Evolutionary conservation across 1,284 basidiomycete species (phyloP).

Genomic region (Ceratobasidium sp.): DNA sequence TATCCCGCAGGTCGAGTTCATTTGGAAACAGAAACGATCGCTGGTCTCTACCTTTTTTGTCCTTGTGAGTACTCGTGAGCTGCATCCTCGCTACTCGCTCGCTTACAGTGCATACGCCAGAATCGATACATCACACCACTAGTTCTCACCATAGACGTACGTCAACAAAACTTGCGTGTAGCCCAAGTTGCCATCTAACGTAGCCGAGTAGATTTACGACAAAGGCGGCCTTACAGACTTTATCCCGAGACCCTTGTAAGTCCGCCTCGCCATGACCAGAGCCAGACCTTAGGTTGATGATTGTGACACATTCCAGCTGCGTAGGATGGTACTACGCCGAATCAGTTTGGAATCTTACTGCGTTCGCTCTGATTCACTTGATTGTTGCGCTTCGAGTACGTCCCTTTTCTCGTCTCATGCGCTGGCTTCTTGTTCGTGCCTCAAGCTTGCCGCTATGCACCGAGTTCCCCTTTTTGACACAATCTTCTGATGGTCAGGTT

Average conservation of each 20-base stretch:
- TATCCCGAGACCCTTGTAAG: slow-evolving; percentile 23
- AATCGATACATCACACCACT: slow-evolving; percentile 27
- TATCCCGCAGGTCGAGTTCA: slow-evolving; percentile 20
- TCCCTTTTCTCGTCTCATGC: not conserved
- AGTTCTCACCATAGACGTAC: slow-evolving; percentile 6
- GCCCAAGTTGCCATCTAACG: not conserved
- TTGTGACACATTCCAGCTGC: not conserved
- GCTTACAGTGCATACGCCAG: not conserved
- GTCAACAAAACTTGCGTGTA: not conserved
- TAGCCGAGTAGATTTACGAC: slow-evolving; percentile 10
- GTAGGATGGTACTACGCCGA: slow-evolving; percentile 32
- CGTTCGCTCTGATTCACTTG: slow-evolving; percentile 28
- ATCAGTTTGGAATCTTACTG: slow-evolving; percentile 10
- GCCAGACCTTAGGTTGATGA: too few species aligned
- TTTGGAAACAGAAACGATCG: slow-evolving; percentile 37
- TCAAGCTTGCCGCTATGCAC: not conserved
- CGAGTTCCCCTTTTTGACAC: not conserved
- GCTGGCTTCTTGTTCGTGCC: not conserved
- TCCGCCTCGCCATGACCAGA: not conserved
- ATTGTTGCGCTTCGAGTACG: slow-evolving; percentile 37
- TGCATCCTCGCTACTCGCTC: not conserved
- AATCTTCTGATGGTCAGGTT: not conserved
- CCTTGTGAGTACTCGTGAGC: not conserved
- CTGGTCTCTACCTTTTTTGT: slow-evolving; percentile 36
- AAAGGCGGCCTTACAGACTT: slow-evolving; percentile 33